A percentile compares a stretch with the other conserved stretches of the same genome.
These are phyloP conservation scores for Hericium erinaceus DNA, from an alignment of 768 basidiomycete species.

Conservation along the genomic window DNA sequence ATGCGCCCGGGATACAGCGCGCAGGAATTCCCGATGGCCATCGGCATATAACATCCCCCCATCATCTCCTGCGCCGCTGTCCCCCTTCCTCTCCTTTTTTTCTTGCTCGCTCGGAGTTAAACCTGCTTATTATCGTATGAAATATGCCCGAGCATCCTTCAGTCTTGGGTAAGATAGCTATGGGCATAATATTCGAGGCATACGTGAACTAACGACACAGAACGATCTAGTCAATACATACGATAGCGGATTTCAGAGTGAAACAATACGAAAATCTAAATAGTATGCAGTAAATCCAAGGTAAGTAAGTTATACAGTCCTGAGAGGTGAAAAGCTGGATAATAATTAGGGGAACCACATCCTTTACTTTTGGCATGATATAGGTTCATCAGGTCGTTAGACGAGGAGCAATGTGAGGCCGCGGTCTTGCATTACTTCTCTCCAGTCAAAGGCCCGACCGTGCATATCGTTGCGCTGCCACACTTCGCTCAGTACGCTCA, in stretches of 20 bases:
- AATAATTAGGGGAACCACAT: not conserved
- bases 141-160: not conserved
- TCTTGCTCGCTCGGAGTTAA: not conserved
- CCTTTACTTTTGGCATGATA: not conserved
- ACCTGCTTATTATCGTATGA: too few species aligned
- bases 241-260: not conserved
- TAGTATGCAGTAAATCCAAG: not conserved
- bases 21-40: not conserved
- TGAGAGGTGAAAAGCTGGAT: not conserved
- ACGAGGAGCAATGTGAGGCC: slow-evolving; percentile 14
- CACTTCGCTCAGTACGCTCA: slow-evolving; percentile 8
- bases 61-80: not conserved
- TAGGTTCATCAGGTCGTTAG: slow-evolving; percentile 1
- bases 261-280: slow-evolving; percentile 5
- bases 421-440: slow-evolving; percentile 14
- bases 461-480: slow-evolving; percentile 12
- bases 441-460: slow-evolving; percentile 9
- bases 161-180: not conserved
- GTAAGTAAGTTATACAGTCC: not conserved
- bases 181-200: not conserved
- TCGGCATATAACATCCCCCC: not conserved
- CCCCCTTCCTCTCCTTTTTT: not conserved
- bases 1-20: not conserved
- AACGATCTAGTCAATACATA: not conserved
- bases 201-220: not conserved